Evolutionary conservation across 306 rosid species (phyloP).

Genomic region (Cicer pinnatifidum): DNA sequence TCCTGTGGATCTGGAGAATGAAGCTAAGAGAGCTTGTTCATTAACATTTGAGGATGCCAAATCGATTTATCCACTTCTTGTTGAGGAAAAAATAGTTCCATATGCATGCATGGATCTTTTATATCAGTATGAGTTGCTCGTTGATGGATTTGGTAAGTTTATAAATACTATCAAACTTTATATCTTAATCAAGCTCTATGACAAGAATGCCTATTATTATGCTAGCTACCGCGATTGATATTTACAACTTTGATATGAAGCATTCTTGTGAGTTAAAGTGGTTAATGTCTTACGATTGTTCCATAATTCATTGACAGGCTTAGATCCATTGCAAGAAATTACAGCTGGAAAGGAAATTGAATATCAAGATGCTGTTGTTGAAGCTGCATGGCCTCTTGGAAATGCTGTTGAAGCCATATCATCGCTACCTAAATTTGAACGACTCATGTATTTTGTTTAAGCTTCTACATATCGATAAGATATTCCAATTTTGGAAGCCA

Average conservation of each 20-base stretch:
- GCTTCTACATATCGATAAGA: not conserved
- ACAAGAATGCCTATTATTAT: too few relatives aligned
- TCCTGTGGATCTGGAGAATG: slow-evolving; percentile 53
- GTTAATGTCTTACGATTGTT: not conserved
- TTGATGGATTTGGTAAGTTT: slow-evolving; percentile 80
- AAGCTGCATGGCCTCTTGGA: slow-evolving; percentile 86
- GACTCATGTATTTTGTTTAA: slow-evolving; percentile 34
- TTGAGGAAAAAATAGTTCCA: slow-evolving; percentile 42
- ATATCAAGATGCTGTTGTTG: slow-evolving; percentile 61
- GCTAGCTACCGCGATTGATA: too few relatives aligned
- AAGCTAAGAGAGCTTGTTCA: slow-evolving; percentile 73
- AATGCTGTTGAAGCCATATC: slow-evolving; percentile 65
- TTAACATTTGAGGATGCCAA: slow-evolving; percentile 54
- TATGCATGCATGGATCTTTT: slow-evolving; percentile 84
- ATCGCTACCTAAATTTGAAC: slow-evolving; percentile 27
- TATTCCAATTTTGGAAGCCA: not conserved
- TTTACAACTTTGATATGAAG: not conserved
- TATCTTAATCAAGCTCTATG: not conserved
- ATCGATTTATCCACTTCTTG: slow-evolving; percentile 44
- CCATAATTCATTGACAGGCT: slow-evolving; percentile 53
- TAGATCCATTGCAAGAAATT: slow-evolving; percentile 70
- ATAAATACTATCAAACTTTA: not conserved
- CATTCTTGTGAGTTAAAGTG: not conserved
- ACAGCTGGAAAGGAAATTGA: slow-evolving; percentile 64
- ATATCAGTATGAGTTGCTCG: slow-evolving; percentile 67